Percentiles rank a stretch among this genome's conserved stretches.
phyloP scores from a whole-genome alignment of 1,139 yeast genomes.

The Pichiaceae sp. region DNA sequence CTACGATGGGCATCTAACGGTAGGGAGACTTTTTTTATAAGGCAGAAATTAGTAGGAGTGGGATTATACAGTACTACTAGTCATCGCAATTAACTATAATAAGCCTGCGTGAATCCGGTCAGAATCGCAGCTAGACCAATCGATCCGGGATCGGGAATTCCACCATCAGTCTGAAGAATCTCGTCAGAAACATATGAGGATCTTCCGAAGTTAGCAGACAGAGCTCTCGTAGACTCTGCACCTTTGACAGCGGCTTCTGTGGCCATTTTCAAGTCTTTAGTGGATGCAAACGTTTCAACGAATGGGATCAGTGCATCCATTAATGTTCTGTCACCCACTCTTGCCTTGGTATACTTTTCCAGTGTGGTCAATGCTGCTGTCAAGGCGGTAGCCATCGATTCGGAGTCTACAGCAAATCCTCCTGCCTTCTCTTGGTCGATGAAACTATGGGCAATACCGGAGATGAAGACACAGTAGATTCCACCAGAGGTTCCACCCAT shows the following conservation, averaged over 20 bases:
- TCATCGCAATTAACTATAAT: no score
- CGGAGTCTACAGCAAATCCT: constrained; percentile 26
- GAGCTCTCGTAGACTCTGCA: constrained; percentile 62
- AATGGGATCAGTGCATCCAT: constrained; percentile 87
- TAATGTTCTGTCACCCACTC: constrained; percentile 84
- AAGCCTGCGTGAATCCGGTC: constrained; percentile 37
- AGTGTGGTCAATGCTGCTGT: constrained; percentile 51
- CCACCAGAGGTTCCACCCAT: constrained; percentile 99
- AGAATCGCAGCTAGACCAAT: constrained; percentile 64
- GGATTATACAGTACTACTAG: no score
- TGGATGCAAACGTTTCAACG: constrained; percentile 47
- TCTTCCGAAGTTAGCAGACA: constrained; percentile 85
- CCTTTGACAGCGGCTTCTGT: constrained; percentile 64
- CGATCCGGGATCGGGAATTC: constrained; percentile 93
- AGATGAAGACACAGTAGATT: constrained; percentile 71
- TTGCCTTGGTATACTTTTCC: constrained; percentile 78
- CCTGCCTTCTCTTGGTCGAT: constrained; percentile 24
- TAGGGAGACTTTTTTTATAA: no score
- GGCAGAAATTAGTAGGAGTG: no score
- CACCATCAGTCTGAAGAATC: constrained; percentile 43
- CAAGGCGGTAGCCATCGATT: constrained; percentile 34
- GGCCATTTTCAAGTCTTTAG: constrained; percentile 47
- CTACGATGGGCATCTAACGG: no score
- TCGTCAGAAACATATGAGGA: constrained; percentile 79
- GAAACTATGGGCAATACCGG: constrained; percentile 53